These are phyloP conservation scores for Hymenoscyphus fructigenus DNA, from an alignment of 2,329 filamentous ascomycete genomes.

Conservation along the genomic window DNA sequence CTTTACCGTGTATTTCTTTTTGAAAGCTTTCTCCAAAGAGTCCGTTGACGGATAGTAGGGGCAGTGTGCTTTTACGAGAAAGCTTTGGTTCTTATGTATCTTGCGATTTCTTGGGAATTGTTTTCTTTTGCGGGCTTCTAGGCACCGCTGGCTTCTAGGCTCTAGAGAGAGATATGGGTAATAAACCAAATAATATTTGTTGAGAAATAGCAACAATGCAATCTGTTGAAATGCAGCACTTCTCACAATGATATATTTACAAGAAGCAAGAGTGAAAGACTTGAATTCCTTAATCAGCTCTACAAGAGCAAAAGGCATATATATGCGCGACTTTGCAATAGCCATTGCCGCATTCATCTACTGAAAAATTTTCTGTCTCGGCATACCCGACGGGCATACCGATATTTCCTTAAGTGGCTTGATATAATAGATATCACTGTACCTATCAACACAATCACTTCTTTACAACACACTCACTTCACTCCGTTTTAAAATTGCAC, in stretches of 20 bases:
- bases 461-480: background rate
- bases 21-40: background rate
- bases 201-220: background rate
- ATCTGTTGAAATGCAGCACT: too few species aligned
- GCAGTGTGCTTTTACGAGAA: background rate
- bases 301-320: too few species aligned
- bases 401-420: too few species aligned
- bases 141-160: background rate
- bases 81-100: background rate
- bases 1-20: background rate
- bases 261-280: too few species aligned
- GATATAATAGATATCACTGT: too few species aligned
- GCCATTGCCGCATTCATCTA: too few species aligned
- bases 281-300: too few species aligned
- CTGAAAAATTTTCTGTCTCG: too few species aligned
- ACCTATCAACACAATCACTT: too few species aligned
- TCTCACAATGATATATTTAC: too few species aligned
- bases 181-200: background rate
- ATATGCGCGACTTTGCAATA: too few species aligned
- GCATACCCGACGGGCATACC: too few species aligned
- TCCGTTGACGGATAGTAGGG: background rate
- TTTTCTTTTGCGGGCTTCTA: background rate
- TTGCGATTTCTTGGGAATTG: background rate
- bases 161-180: background rate
- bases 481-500: background rate